Evolutionary conservation across 169 alveolate genomes (phyloP), one percentile per base, ranked within the genome.

Genomic region (Perkinsus marinus): DNA sequence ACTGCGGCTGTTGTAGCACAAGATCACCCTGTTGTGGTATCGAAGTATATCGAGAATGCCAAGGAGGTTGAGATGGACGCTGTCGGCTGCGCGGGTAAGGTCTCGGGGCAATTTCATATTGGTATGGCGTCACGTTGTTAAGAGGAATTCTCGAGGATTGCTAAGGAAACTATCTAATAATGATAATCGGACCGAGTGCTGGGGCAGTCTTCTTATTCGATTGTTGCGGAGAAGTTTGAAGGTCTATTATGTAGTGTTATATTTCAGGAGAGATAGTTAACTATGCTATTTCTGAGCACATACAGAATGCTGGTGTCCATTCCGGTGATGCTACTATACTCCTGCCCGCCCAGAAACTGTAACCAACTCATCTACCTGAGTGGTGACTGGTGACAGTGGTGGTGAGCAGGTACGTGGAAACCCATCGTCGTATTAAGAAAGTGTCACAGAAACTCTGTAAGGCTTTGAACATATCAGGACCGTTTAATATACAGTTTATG

Each of bases 271-370:
- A 89, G 91, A 95, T 96, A 34, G 93, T 96, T 69, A 96, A 96
- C 94, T 96, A 96, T 79, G 98, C 98, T 92, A 96, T 96, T 39
- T 94, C 96, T 39, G 98, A 96, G 94, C 98, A 96, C 93, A 97
- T 96, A 43, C 98, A 96, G 96, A 94, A 96, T 89, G 98, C 98
- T 5, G 97, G 97, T 30, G 93, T 95, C n/a, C 98, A 97, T 94
- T 95, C 97, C 10, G 98, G 98, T 6, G 98, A 97, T 92, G 98
- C 98, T 38, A 96, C 98, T 0, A 92, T 97, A 91, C 91, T 97
- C 38, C 93, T 97, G 39, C 98, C 98, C 22, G 98, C 98, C 26
- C 98, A 97, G 94, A 96, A 96, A 91, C 96, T 97, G 68, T 95
- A 57, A 26, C 36, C 30, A 30, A 41, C 46, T 41, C 46, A 6